Evolutionary conservation across 768 basidiomycete genomes (phyloP).

Genomic region (Hemileccinum impolitum): DNA sequence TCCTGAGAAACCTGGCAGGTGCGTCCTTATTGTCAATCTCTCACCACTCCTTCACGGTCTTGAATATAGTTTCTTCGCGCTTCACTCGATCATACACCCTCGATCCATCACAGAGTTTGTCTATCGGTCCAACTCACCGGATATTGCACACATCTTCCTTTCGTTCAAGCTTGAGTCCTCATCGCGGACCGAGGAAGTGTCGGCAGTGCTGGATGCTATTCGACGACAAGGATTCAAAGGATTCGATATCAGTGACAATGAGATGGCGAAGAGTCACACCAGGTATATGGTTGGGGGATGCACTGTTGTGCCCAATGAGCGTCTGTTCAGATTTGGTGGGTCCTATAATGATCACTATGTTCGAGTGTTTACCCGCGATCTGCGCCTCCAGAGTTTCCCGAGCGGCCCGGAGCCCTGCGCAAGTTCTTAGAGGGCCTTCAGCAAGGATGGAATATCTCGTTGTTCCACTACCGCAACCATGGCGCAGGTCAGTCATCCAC

Average conservation of each 20-base stretch:
- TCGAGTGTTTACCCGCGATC: neutral
- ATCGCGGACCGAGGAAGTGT: constrained; percentile 56
- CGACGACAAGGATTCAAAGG: constrained; percentile 72
- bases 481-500: constrained; percentile 70
- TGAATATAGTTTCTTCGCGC: constrained; percentile 68
- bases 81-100: constrained; percentile 86
- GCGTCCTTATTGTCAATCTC: constrained; percentile 18
- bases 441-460: constrained; percentile 86
- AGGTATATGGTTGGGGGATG: constrained; percentile 94
- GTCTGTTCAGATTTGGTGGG: constrained; percentile 91
- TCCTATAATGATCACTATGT: constrained; percentile 8
- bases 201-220: constrained; percentile 61
- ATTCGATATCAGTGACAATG: constrained; percentile 89
- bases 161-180: constrained; percentile 79
- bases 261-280: constrained; percentile 91
- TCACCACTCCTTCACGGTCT: neutral
- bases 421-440: constrained; percentile 85
- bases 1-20: constrained; percentile 91
- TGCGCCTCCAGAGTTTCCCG: constrained; percentile 78
- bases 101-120: constrained; percentile 94
- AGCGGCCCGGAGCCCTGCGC: constrained; percentile 86
- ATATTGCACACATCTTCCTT: constrained; percentile 80
- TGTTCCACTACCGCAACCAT: constrained; percentile 98
- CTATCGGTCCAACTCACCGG: constrained; percentile 79
- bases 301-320: constrained; percentile 72